Base-by-base conservation (phyloP, 2,329 filamentous ascomycete species). In the Macrophomina pseudophaseolina region DNA sequence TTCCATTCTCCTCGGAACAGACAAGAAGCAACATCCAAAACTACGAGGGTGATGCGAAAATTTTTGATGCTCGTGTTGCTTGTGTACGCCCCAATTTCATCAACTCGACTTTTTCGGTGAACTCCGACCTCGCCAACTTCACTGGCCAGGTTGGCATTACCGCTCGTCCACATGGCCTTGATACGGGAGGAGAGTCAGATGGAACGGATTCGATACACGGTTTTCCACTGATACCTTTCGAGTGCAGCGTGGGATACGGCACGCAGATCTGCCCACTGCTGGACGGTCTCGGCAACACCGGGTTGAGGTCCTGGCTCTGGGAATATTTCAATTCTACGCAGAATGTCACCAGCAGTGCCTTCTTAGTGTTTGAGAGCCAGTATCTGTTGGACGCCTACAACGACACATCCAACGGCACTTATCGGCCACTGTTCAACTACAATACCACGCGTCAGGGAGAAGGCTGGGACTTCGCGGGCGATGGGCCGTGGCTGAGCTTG, bases 401-500 rank as follows among this genome's bases (percentile, higher is more conserved):
- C 18, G 16, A 58, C 9, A 28, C 32, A 5, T 35, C 54, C 23
- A 58, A 58, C 35, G 54, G 54, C 6, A 62, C 58, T 7, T 62
- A 62, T 9, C 42, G 42, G 14, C 58, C 58, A 28, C 14, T 8
- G 2, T 49, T 48, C 44, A 62, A 49, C 30, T 14, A 14, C 58
- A 12, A 33, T 16, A 30, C 58, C 42, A 62, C 58, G 4, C 16
- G 11, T 3, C 54, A 44, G 16, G 54, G 54, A 14, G 6, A 58
- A 9, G 58, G 58, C 8, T 62, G 58, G 58, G 14, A 62, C 42
- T 48, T 28, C 7, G 16, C 5, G 4, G 30, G 44, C 16, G 58
- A 62, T 33, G 58, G 58, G 11, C 58, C 58, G 3, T 62, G 58
- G 58, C 11, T 62, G 42, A 62, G 49, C 9, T 16, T 62, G 14